Conservation (phyloP, 2,329 filamentous ascomycete genomes). For the Fusarium cyanostomum region DNA sequence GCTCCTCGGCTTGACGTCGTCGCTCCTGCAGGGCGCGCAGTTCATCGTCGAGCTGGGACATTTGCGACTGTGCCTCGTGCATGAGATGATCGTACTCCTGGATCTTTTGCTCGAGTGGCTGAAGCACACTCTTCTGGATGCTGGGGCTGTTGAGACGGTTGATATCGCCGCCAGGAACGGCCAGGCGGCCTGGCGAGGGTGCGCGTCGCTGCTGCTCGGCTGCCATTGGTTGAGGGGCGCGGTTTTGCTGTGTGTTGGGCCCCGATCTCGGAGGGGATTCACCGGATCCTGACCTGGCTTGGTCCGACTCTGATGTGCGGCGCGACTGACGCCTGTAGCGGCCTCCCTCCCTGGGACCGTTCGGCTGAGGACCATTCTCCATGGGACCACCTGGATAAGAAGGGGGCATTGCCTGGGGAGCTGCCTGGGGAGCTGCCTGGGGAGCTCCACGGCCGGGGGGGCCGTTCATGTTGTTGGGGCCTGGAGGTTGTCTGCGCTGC, state of each 20-base stretch:
- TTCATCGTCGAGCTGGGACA: constrained; percentile 56
- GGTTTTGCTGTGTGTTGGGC: constrained; percentile 32
- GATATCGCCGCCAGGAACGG: constrained; percentile 43
- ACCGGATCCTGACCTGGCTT: constrained; percentile 8
- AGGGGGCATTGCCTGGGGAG: constrained; percentile 31
- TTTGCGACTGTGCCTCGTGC: constrained; percentile 53
- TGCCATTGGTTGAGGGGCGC: constrained; percentile 23
- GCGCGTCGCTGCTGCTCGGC: constrained; percentile 32
- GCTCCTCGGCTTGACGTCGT: constrained; percentile 52
- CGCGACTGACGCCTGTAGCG: constrained; percentile 41
- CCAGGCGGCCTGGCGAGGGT: constrained; percentile 27
- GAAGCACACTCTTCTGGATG: constrained; percentile 55
- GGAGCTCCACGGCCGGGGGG: constrained; percentile 18
- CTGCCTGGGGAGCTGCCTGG: too few relatives aligned
- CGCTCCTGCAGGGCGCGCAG: constrained; percentile 53
- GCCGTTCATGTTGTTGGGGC: constrained; percentile 20
- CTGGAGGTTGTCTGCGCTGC: constrained; percentile 34
- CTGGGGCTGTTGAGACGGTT: constrained; percentile 56
- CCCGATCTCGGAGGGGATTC: constrained; percentile 21
- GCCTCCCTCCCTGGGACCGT: constrained; percentile 26
- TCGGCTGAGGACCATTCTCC: constrained; percentile 27
- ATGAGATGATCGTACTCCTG: constrained; percentile 55
- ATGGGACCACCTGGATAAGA: constrained; percentile 32
- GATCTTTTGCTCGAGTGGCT: constrained; percentile 57
- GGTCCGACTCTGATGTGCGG: constrained; percentile 36